Conservation (phyloP, 139 green algal species). For the Spirogloea muscicola region DNA sequence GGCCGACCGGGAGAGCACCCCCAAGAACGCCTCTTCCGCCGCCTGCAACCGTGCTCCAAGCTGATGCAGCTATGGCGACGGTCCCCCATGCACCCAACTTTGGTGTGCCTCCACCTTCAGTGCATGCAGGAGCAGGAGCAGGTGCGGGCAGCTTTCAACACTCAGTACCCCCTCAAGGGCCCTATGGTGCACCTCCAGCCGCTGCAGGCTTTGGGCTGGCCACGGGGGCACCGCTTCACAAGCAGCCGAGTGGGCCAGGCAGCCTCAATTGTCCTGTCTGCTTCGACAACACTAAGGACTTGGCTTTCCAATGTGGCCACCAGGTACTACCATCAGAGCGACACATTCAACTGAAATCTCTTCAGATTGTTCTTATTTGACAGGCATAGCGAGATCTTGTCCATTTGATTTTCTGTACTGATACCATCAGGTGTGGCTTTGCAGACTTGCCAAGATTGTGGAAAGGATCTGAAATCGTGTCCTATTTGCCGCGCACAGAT, state of each 20-base stretch:
- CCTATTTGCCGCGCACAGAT: slow-evolving; percentile 12
- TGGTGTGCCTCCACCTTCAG: not conserved
- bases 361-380: not conserved
- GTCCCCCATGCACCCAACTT: too few species aligned
- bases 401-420: slow-evolving; percentile 13
- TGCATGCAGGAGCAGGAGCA: not conserved
- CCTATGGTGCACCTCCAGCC: too few species aligned
- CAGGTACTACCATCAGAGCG: slow-evolving; percentile 8
- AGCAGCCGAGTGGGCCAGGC: not conserved
- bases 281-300: slow-evolving; percentile 19
- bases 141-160: not conserved
- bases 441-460: slow-evolving; percentile 17
- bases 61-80: too few species aligned
- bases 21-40: too few species aligned
- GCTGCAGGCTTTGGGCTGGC: not conserved
- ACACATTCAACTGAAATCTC: not conserved
- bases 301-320: slow-evolving; percentile 41
- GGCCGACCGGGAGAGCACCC: too few species aligned
- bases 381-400: not conserved
- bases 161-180: too few species aligned
- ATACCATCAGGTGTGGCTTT: slow-evolving; percentile 4
- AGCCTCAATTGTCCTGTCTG: slow-evolving; percentile 11
- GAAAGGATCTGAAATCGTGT: not conserved
- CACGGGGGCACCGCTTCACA: not conserved
- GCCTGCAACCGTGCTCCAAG: too few species aligned